These are phyloP conservation scores for Cladophialophora exuberans DNA, from an alignment of 2,329 filamentous ascomycete species.

Conservation along the genomic window DNA sequence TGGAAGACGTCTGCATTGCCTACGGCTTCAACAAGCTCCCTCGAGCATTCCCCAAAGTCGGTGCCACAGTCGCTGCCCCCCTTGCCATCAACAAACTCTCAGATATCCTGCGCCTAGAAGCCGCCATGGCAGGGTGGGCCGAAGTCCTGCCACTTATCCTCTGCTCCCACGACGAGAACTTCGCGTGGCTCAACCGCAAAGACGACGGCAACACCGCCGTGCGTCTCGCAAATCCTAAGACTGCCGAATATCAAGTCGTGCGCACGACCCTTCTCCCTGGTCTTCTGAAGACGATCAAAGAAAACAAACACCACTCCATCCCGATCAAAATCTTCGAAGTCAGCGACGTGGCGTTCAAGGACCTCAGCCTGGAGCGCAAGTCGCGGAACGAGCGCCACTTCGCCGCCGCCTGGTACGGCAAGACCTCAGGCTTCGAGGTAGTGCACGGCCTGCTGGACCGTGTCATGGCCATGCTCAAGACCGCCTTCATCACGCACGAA, in stretches of 20 bases:
- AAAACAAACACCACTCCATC: conserved; percentile 86
- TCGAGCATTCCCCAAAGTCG: conserved; percentile 81
- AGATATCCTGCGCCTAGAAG: conserved; percentile 86
- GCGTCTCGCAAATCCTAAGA: conserved; percentile 89
- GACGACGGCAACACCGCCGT: conserved; percentile 84
- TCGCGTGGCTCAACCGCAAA: conserved; percentile 86
- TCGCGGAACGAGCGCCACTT: conserved; percentile 93
- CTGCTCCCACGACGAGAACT: conserved; percentile 98
- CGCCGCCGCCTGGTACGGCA: conserved; percentile 93
- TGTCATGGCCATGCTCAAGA: conserved; percentile 87
- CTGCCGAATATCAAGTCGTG: conserved; percentile 88
- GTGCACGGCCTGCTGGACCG: conserved; percentile 94
- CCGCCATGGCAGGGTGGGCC: conserved; percentile 92
- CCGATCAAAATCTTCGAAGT: conserved; percentile 94
- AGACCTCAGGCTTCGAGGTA: conserved; percentile 90
- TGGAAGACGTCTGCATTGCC: conserved; percentile 96
- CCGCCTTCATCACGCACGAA: conserved; percentile 75
- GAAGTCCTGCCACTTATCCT: conserved; percentile 96
- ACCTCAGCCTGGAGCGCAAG: conserved; percentile 77
- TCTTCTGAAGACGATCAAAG: conserved; percentile 87
- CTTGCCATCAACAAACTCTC: conserved; percentile 91
- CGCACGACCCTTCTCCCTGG: conserved; percentile 84
- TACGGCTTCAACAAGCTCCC: conserved; percentile 98
- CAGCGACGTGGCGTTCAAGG: conserved; percentile 90
- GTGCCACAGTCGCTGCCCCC: conserved; percentile 82